phyloP scores from a whole-genome alignment of 2,329 filamentous ascomycete genomes.

The Pyricularia grisea region DNA sequence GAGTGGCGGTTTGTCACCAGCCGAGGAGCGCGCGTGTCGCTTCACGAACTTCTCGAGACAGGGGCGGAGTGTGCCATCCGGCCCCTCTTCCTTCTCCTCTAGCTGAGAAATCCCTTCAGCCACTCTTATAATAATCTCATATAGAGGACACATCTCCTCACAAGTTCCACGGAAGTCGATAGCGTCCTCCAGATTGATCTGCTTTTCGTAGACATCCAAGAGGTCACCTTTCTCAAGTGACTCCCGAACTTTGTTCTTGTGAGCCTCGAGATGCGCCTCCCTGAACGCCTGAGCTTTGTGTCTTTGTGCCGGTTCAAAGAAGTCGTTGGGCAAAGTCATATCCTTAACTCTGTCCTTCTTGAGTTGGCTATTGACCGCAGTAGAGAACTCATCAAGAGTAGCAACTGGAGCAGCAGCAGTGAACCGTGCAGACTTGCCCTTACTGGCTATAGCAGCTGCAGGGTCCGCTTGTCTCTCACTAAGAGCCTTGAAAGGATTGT shows the following conservation, averaged over 20 bases:
- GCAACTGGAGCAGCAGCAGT: neutral
- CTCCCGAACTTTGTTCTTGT: constrained; percentile 45
- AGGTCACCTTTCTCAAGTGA: constrained; percentile 49
- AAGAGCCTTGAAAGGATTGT: constrained; percentile 4
- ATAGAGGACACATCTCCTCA: constrained; percentile 61
- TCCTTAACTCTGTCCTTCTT: constrained; percentile 43
- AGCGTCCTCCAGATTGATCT: constrained; percentile 52
- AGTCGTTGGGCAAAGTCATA: constrained; percentile 45
- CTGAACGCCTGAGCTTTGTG: constrained; percentile 44
- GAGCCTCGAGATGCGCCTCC: constrained; percentile 41
- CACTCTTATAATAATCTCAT: constrained; percentile 54
- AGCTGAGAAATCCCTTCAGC: constrained; percentile 48
- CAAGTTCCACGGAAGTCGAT: constrained; percentile 60
- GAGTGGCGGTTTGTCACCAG: constrained; percentile 56
- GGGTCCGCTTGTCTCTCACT: constrained; percentile 2
- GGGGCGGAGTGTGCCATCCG: constrained; percentile 34
- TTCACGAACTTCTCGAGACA: constrained; percentile 52
- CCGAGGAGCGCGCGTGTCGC: constrained; percentile 56
- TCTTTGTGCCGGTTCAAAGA: constrained; percentile 41
- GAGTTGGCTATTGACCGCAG: constrained; percentile 41
- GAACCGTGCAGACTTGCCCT: neutral
- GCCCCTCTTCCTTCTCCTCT: constrained; percentile 39
- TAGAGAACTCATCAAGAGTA: constrained; percentile 26
- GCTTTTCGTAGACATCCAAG: constrained; percentile 56
- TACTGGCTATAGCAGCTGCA: neutral